A percentile compares a stretch with the other conserved stretches of the same genome.
Conservation (phyloP, 2,329 filamentous ascomycete genomes). For the Talaromyces amestolkiae region DNA sequence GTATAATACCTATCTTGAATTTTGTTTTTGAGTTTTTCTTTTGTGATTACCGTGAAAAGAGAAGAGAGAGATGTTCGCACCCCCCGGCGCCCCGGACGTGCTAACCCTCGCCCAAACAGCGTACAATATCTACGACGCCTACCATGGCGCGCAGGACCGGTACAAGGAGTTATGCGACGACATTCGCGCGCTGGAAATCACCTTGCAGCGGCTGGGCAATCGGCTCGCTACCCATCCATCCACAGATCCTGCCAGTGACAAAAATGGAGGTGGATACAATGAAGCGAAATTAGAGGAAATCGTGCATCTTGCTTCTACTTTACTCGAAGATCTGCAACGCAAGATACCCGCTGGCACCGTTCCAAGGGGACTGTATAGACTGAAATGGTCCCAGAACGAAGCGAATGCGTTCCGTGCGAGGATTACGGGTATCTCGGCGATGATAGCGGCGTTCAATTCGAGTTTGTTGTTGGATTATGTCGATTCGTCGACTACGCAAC, state of each 20-base stretch:
- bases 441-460: background rate
- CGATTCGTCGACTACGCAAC: background rate
- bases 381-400: constrained; percentile 1
- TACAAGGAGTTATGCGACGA: background rate
- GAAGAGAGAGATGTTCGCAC: background rate
- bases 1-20: background rate
- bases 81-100: background rate
- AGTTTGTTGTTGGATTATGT: background rate
- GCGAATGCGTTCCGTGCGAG: background rate
- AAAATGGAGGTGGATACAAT: background rate
- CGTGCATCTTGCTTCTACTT: background rate
- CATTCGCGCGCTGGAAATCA: background rate
- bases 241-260: background rate
- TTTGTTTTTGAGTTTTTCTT: background rate
- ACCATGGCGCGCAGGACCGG: background rate
- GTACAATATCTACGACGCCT: constrained; percentile 1
- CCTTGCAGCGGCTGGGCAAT: background rate
- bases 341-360: background rate
- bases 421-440: background rate
- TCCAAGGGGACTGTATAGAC: background rate
- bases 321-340: background rate
- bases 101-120: background rate
- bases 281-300: background rate
- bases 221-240: background rate
- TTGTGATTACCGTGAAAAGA: background rate